These are phyloP conservation scores for Auricularia sp. DNA, from an alignment of 768 basidiomycete genomes.

Conservation along the genomic window DNA sequence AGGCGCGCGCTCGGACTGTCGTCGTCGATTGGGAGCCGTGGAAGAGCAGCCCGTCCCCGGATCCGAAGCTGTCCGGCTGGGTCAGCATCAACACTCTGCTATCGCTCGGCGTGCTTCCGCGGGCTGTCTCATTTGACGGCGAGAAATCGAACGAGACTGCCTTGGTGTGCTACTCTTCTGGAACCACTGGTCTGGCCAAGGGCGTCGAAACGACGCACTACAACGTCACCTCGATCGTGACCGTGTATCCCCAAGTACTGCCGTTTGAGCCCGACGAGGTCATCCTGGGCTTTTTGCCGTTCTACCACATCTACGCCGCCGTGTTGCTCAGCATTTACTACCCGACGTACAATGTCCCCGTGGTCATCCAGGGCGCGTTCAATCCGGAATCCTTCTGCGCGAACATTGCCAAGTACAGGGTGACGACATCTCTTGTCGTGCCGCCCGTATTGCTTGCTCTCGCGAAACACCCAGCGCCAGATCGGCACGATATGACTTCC, in stretches of 20 bases:
- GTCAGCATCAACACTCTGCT: slow-evolving; percentile 41
- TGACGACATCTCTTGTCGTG: slow-evolving; percentile 51
- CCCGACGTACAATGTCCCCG: slow-evolving; percentile 12
- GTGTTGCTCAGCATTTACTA: slow-evolving; percentile 1
- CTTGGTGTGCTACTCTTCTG: slow-evolving; percentile 55
- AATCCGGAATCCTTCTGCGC: slow-evolving; percentile 60
- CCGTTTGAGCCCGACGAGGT: slow-evolving; percentile 34
- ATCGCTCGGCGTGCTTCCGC: slow-evolving; percentile 34
- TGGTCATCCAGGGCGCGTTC: slow-evolving; percentile 32
- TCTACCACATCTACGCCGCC: slow-evolving; percentile 14
- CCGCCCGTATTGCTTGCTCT: slow-evolving; percentile 80
- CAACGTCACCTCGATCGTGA: slow-evolving; percentile 53
- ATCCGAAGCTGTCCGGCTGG: slow-evolving; percentile 23
- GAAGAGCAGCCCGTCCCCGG: slow-evolving; percentile 28
- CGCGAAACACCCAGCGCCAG: slow-evolving; percentile 53
- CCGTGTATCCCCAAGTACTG: slow-evolving; percentile 41
- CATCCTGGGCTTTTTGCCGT: slow-evolving; percentile 57
- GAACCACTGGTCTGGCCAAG: slow-evolving; percentile 75
- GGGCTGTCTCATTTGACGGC: slow-evolving; percentile 49
- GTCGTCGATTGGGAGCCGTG: slow-evolving; percentile 30
- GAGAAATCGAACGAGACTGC: slow-evolving; percentile 47
- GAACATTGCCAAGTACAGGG: slow-evolving; percentile 53
- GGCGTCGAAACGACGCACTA: slow-evolving; percentile 41
- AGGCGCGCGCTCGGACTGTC: slow-evolving; percentile 46
- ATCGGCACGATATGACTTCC: slow-evolving; percentile 56